phyloP scores from a whole-genome alignment of 768 basidiomycete species.

The Psilocybe cyanescens region DNA sequence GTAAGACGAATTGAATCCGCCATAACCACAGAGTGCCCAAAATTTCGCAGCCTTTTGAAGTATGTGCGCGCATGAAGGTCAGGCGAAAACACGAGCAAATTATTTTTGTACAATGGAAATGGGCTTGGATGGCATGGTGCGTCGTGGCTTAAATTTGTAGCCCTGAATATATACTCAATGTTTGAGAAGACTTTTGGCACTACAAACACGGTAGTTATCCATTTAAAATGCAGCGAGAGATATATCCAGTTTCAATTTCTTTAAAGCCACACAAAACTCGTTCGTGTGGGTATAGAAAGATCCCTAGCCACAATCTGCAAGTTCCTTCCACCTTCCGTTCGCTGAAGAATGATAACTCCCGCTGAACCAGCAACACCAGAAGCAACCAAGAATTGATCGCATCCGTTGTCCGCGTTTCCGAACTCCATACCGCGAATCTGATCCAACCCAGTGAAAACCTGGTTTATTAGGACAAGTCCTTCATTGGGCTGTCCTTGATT shows the following conservation, averaged over 20 bases:
- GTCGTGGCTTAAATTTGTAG: too few species aligned
- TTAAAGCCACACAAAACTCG: slow-evolving; percentile 54
- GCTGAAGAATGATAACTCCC: slow-evolving; percentile 60
- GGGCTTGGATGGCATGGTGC: too few species aligned
- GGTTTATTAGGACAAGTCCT: slow-evolving; percentile 39
- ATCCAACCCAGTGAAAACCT: slow-evolving; percentile 67
- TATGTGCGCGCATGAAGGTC: too few species aligned
- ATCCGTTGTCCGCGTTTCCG: slow-evolving; percentile 46
- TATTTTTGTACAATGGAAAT: too few species aligned
- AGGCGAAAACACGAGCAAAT: too few species aligned
- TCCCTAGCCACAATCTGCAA: slow-evolving; percentile 58
- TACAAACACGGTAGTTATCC: too few species aligned
- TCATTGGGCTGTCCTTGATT: slow-evolving; percentile 34
- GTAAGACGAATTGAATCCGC: too few species aligned
- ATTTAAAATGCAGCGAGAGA: not conserved
- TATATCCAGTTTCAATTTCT: not conserved
- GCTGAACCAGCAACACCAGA: slow-evolving; percentile 54
- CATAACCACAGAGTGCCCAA: too few species aligned
- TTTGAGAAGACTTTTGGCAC: too few species aligned
- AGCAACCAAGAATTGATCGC: slow-evolving; percentile 55
- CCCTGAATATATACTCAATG: too few species aligned
- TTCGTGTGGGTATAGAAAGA: slow-evolving; percentile 51
- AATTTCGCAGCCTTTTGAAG: too few species aligned
- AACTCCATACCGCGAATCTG: slow-evolving; percentile 72
- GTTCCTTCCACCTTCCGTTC: slow-evolving; percentile 55